These are phyloP conservation scores for Blastobotrys petasosporus DNA, from an alignment of 1,139 yeast species.

Conservation along the genomic window DNA sequence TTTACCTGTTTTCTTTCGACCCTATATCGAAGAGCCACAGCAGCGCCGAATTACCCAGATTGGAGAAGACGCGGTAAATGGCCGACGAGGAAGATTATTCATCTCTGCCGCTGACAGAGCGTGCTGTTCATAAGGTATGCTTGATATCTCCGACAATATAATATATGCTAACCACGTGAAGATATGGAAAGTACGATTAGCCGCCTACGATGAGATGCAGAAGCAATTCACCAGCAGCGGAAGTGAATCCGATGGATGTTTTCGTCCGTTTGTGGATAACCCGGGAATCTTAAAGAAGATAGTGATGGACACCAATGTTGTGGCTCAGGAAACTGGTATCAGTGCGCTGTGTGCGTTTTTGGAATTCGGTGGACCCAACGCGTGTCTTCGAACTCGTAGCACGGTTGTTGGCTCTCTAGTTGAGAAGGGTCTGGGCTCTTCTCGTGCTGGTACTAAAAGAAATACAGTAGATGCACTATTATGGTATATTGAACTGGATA, in stretches of 20 bases:
- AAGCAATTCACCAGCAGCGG: conserved; percentile 49
- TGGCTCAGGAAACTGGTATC: conserved; percentile 84
- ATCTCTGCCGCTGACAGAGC: conserved; percentile 57
- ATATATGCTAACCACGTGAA: conserved; percentile 14
- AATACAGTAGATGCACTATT: conserved; percentile 58
- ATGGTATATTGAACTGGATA: conserved; percentile 58
- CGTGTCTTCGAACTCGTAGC: conserved; percentile 34
- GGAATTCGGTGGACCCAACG: conserved; percentile 50
- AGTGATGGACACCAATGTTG: conserved; percentile 76
- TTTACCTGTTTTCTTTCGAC: no score
- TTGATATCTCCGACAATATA: neutral
- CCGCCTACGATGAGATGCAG: conserved; percentile 68
- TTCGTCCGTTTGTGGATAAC: conserved; percentile 43
- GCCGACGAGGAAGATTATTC: conserved; percentile 52
- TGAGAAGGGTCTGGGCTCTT: conserved; percentile 74
- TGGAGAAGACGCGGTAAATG: conserved; percentile 20
- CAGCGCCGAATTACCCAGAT: no score
- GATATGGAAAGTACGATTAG: conserved; percentile 85
- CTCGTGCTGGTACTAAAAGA: conserved; percentile 69
- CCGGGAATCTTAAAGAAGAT: conserved; percentile 51
- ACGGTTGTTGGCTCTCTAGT: conserved; percentile 55
- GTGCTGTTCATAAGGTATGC: conserved; percentile 55
- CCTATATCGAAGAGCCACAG: no score
- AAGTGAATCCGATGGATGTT: conserved; percentile 50
- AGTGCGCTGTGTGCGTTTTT: conserved; percentile 51